Evolutionary conservation across 257 asterid genomes (phyloP).

Genomic region (Solanum ahanhuiri): DNA sequence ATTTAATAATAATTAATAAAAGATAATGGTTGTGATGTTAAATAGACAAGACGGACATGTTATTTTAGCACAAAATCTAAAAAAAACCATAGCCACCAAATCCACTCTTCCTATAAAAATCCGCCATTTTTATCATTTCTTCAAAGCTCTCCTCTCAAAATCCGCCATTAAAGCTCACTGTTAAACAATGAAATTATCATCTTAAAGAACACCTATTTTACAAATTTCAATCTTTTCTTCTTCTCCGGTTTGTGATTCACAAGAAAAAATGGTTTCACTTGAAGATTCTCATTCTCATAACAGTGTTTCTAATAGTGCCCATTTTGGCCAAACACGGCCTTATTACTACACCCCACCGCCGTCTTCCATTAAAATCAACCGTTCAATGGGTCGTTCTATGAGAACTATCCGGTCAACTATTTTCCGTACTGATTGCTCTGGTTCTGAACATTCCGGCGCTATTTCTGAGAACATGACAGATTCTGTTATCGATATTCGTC

Average conservation of each 20-base stretch:
- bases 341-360: conserved; percentile 57
- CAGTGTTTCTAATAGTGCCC: conserved; percentile 17
- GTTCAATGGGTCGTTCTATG: conserved; percentile 53
- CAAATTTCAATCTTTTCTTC: background rate
- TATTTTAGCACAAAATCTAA: background rate
- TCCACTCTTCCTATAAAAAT: conserved; percentile 11
- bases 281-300: conserved; percentile 33
- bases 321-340: conserved; percentile 31
- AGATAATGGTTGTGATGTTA: background rate
- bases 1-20: too few relatives aligned
- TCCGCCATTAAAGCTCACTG: background rate
- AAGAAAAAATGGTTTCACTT: conserved; percentile 37
- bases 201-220: background rate
- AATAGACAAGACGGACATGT: background rate
- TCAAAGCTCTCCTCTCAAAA: background rate
- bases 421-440: conserved; percentile 25
- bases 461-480: conserved; percentile 53
- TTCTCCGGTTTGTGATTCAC: conserved; percentile 7
- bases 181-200: background rate
- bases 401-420: conserved; percentile 48
- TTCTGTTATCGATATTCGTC: conserved; percentile 62
- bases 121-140: conserved; percentile 18
- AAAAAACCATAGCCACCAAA: background rate
- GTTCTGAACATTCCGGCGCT: conserved; percentile 15
- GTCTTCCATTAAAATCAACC: conserved; percentile 37